phyloP scores from a whole-genome alignment of 495 filamentous ascomycete species.

The Astrothelium macrocarpum region DNA sequence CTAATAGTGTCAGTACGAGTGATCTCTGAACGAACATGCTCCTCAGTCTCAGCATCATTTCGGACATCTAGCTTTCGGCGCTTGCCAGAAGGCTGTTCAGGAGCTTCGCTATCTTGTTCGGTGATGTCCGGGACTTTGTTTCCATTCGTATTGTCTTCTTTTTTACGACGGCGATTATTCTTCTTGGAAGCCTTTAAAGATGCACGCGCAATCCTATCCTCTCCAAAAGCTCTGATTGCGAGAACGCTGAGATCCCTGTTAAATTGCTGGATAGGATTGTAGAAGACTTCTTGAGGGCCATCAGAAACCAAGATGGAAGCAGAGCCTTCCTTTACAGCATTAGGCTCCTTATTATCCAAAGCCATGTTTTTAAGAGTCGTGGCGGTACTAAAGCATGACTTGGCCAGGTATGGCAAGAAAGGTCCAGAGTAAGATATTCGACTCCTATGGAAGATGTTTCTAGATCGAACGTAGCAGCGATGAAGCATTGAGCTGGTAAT shows the following conservation, averaged over 20 bases:
- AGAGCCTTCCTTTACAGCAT: conserved; percentile 1
- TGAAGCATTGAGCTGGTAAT: background rate
- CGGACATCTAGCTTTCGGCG: background rate
- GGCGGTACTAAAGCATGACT: background rate
- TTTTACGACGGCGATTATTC: background rate
- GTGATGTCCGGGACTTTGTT: background rate
- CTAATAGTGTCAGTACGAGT: background rate
- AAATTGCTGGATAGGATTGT: conserved; percentile 98
- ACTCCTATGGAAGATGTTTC: background rate
- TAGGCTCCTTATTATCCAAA: conserved; percentile 22
- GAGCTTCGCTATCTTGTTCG: background rate
- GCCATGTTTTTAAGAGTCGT: background rate
- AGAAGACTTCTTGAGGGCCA: conserved; percentile 70
- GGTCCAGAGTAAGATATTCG: background rate
- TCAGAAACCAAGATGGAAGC: background rate
- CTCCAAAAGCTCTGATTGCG: conserved; percentile 74
- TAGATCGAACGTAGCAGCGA: background rate
- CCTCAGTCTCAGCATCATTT: background rate
- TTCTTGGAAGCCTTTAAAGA: background rate
- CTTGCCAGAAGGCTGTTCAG: background rate
- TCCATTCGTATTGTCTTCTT: background rate
- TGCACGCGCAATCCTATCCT: conserved; percentile 36
- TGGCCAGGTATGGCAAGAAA: background rate
- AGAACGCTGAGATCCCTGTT: conserved; percentile 92
- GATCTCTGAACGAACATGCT: background rate